A percentile compares a stretch with the other conserved stretches of the same genome.
Evolutionary conservation across 768 basidiomycete genomes (phyloP).

Genomic region (Fomitopsis serialis): DNA sequence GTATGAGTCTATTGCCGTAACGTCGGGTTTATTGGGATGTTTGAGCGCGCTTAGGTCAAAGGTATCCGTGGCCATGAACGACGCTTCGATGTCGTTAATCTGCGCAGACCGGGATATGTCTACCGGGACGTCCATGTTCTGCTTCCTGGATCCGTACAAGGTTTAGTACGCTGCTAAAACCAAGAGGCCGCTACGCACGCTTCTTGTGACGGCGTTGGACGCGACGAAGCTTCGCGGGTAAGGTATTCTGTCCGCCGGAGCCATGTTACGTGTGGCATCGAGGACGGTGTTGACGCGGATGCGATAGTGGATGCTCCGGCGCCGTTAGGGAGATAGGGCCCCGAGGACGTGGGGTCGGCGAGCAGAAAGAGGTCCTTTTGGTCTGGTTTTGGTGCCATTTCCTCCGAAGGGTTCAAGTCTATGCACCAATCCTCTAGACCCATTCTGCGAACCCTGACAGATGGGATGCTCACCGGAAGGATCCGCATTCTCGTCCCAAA

Average conservation of each 20-base stretch:
- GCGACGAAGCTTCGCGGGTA: conserved; percentile 52
- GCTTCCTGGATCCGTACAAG: conserved; percentile 35
- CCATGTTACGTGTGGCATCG: conserved; percentile 72
- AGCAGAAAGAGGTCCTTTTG: conserved; percentile 75
- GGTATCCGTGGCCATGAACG: conserved; percentile 60
- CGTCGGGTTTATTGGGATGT: conserved; percentile 75
- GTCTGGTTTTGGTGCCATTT: conserved; percentile 56
- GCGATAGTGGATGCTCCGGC: conserved; percentile 29
- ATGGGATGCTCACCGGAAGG: conserved; percentile 51
- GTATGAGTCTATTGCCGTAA: conserved; percentile 76
- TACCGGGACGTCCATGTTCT: conserved; percentile 36
- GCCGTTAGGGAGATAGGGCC: conserved; percentile 28
- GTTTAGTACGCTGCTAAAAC: not conserved
- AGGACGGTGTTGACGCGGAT: conserved; percentile 35
- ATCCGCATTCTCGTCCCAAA: conserved; percentile 79
- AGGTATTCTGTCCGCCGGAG: conserved; percentile 90
- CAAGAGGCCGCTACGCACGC: conserved; percentile 36
- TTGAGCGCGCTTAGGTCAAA: conserved; percentile 55
- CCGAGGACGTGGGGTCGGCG: conserved; percentile 50
- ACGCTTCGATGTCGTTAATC: conserved; percentile 71
- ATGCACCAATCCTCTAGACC: too few species aligned
- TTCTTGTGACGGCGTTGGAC: conserved; percentile 40
- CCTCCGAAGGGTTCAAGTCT: conserved; percentile 64
- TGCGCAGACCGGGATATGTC: conserved; percentile 76
- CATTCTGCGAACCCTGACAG: not conserved